Base-by-base conservation (phyloP, 2,329 filamentous ascomycete genomes). In the Aureobasidium sp. region DNA sequence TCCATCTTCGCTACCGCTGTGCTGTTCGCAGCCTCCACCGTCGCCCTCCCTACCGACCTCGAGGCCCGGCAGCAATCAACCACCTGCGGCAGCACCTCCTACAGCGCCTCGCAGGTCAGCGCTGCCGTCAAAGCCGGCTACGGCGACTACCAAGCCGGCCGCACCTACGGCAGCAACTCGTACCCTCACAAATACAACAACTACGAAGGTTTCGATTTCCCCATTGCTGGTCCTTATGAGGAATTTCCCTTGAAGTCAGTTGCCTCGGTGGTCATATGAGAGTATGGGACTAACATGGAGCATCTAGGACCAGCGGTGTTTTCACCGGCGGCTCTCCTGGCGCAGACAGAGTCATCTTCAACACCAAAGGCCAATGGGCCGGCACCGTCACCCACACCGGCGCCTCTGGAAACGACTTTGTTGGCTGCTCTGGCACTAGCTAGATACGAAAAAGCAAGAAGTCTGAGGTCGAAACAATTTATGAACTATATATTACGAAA, bases 341-440 rank as follows among this genome's bases (percentile, higher is more conserved):
- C 41, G 75, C 87, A 20, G 86, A 89, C 70, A 84, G 87, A 55
- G 83, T 89, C 59, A 74, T 88, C 36, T 84, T 89, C 75, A 86
- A 84, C 69, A 77, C 69, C 0, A 64, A 73, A 17, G 82, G 86
- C 67, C 63, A 80, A 62, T 79, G 83, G 48, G 87, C 85, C 15
- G 87, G 85, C 41, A 76, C 82, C 31, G 87, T 90, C 65, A 90
- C 87, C 0, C 87, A 90, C 69, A 87, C 84, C 25, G 87, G 87
- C 31, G 87, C 87, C 20, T 83, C 80, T 56, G 85, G 85, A 8
- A 85, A 89, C 71, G 78, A 82, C 73, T 90, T 90, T 73, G 84
- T 89, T 62, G 81, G 78, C n/a, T 89, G 87, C 71, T 71, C 70
- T 45, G 76, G 76, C 34, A 75, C 73, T 49, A 69, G 63, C 11